Conservation (phyloP, 306 rosid genomes). For the Fragaria iinumae region DNA sequence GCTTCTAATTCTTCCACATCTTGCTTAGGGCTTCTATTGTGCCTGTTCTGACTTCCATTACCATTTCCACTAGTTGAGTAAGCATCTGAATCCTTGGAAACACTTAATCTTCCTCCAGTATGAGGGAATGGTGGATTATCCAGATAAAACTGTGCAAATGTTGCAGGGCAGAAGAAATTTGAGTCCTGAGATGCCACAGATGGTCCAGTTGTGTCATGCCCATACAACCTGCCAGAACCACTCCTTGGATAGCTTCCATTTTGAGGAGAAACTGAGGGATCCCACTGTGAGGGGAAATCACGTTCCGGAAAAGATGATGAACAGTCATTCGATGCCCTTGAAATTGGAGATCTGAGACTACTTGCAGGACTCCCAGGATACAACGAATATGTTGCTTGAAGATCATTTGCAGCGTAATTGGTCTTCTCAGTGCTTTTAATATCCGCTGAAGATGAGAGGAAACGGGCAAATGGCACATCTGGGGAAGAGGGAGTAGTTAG, state of each 20-base stretch:
- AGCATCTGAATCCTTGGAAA: slow-evolving; percentile 92
- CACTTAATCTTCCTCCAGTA: slow-evolving; percentile 90
- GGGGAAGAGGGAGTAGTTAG: slow-evolving; percentile 98
- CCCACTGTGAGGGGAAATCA: slow-evolving; percentile 74
- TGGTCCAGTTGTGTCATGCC: slow-evolving; percentile 54
- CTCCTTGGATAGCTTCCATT: slow-evolving; percentile 66
- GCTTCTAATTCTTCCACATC: slow-evolving; percentile 98
- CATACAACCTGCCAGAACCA: slow-evolving; percentile 71
- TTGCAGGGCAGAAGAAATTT: slow-evolving; percentile 96
- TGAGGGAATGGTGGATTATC: slow-evolving; percentile 97
- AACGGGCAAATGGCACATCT: slow-evolving; percentile 95
- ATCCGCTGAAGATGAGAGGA: slow-evolving; percentile 77
- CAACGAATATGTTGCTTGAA: slow-evolving; percentile 81
- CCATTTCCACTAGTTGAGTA: slow-evolving; percentile 55
- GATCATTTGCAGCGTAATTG: slow-evolving; percentile 76
- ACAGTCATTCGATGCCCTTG: slow-evolving; percentile 75
- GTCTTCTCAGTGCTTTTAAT: slow-evolving; percentile 57
- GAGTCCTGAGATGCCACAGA: slow-evolving; percentile 77
- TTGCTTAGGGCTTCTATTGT: slow-evolving; percentile 82
- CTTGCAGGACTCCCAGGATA: slow-evolving; percentile 95
- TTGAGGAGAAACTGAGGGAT: slow-evolving; percentile 65
- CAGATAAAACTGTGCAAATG: slow-evolving; percentile 92
- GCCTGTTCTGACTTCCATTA: slow-evolving; percentile 79
- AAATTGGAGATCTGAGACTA: slow-evolving; percentile 71
- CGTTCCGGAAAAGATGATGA: slow-evolving; percentile 79